Conservation (phyloP, 2,329 filamentous ascomycete genomes). For the Eurotiales sp. region DNA sequence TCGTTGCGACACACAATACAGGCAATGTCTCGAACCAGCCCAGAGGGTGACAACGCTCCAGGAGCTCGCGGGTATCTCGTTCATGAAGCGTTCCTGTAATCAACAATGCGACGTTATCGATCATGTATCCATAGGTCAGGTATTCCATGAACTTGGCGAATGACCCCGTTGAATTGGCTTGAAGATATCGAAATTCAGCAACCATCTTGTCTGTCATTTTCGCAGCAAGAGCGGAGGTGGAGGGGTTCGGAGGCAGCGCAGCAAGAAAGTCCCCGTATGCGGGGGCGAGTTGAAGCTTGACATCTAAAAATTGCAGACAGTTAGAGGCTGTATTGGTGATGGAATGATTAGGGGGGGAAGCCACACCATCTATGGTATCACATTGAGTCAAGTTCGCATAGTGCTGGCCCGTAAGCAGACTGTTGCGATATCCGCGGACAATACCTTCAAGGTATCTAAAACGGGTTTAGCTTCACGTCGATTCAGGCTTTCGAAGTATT, state of each 20-base stretch:
- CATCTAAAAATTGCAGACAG: constrained; percentile 56
- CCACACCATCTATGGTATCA: constrained; percentile 86
- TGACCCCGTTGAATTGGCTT: constrained; percentile 87
- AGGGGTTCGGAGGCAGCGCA: constrained; percentile 90
- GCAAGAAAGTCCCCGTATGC: constrained; percentile 97
- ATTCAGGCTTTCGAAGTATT: background rate
- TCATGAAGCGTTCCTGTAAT: constrained; percentile 98
- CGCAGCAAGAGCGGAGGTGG: constrained; percentile 87
- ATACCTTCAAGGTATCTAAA: constrained; percentile 92
- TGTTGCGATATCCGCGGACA: constrained; percentile 93
- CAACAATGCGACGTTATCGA: constrained; percentile 95
- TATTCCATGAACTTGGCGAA: constrained; percentile 97
- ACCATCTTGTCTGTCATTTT: constrained; percentile 98
- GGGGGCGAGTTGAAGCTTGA: constrained; percentile 95
- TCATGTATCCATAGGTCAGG: constrained; percentile 99
- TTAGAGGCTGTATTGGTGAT: constrained; percentile 15
- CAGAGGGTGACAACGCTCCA: constrained; percentile 93
- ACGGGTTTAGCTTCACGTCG: too few relatives aligned
- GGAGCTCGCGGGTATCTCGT: constrained; percentile 88
- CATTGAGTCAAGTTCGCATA: constrained; percentile 97
- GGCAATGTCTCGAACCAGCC: constrained; percentile 99
- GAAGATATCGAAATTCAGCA: constrained; percentile 92
- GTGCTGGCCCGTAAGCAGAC: constrained; percentile 81
- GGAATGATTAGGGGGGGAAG: background rate
- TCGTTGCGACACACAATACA: constrained; percentile 93